These are phyloP conservation scores for Pythium apleroticum DNA, from an alignment of 352 stramenopile genomes.

Conservation along the genomic window DNA sequence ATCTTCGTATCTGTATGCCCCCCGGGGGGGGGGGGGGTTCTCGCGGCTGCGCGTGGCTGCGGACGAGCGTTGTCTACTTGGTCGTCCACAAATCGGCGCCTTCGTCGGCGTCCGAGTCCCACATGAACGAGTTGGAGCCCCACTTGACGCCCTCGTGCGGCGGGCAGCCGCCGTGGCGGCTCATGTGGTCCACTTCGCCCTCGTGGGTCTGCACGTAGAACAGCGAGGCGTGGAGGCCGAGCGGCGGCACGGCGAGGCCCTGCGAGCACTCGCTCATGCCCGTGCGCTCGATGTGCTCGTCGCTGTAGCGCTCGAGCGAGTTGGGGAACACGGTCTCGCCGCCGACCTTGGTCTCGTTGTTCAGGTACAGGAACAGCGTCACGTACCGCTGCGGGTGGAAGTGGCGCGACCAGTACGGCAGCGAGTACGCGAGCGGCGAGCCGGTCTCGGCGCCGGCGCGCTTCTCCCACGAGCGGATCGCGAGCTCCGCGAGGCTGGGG, in stretches of 20 bases:
- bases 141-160: slow-evolving; percentile 85
- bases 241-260: slow-evolving; percentile 70
- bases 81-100: slow-evolving; percentile 77
- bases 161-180: slow-evolving; percentile 80
- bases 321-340: slow-evolving; percentile 98
- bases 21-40: too few relatives aligned
- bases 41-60: not conserved
- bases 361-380: slow-evolving; percentile 97
- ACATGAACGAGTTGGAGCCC: slow-evolving; percentile 88
- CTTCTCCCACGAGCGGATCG: slow-evolving; percentile 70
- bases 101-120: slow-evolving; percentile 82
- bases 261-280: slow-evolving; percentile 84
- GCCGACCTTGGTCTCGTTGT: slow-evolving; percentile 92
- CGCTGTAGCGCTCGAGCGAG: slow-evolving; percentile 69
- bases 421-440: slow-evolving; percentile 45
- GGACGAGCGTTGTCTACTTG: slow-evolving; percentile 61
- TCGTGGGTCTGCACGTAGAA: slow-evolving; percentile 87
- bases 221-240: slow-evolving; percentile 69
- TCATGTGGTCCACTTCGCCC: slow-evolving; percentile 73
- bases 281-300: slow-evolving; percentile 65
- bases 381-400: slow-evolving; percentile 94
- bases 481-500: slow-evolving; percentile 54
- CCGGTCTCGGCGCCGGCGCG: slow-evolving; percentile 29
- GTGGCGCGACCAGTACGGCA: slow-evolving; percentile 69
- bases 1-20: not conserved